These are phyloP conservation scores for Suillus spraguei DNA, from an alignment of 768 basidiomycete genomes.

Conservation along the genomic window DNA sequence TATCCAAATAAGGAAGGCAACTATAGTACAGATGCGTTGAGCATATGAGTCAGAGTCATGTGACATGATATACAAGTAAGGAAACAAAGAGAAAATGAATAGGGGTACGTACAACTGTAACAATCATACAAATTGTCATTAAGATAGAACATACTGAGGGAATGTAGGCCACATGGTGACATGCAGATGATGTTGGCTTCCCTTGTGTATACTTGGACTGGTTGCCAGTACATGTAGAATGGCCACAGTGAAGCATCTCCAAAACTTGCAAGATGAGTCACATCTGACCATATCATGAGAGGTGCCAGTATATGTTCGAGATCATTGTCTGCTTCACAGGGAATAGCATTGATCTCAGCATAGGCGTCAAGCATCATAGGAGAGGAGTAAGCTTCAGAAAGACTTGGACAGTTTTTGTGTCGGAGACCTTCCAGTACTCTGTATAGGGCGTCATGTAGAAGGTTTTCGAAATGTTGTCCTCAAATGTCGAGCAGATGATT, in stretches of 20 bases:
- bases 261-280: conserved; percentile 26
- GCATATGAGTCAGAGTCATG: no score
- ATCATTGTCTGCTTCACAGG: conserved; percentile 12
- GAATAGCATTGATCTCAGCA: conserved; percentile 12
- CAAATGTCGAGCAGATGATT: conserved; percentile 27
- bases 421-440: conserved; percentile 21
- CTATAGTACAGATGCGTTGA: no score
- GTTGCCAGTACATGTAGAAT: conserved; percentile 20
- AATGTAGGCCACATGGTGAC: no score
- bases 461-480: conserved; percentile 16
- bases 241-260: conserved; percentile 20
- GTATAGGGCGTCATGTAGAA: conserved; percentile 31
- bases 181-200: no score
- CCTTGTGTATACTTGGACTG: no score
- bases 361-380: conserved; percentile 2
- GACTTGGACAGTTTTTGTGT: conserved; percentile 15
- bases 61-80: no score
- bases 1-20: no score
- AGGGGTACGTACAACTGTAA: no score
- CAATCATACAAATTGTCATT: not conserved
- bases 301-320: conserved; percentile 19
- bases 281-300: conserved; percentile 29
- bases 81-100: no score
- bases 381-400: conserved; percentile 5
- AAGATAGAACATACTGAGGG: conserved; percentile 5